Percentiles rank a stretch among this genome's conserved stretches.
phyloP scores from a whole-genome alignment of 2,329 filamentous ascomycete species.

The Talaromyces islandicus region DNA sequence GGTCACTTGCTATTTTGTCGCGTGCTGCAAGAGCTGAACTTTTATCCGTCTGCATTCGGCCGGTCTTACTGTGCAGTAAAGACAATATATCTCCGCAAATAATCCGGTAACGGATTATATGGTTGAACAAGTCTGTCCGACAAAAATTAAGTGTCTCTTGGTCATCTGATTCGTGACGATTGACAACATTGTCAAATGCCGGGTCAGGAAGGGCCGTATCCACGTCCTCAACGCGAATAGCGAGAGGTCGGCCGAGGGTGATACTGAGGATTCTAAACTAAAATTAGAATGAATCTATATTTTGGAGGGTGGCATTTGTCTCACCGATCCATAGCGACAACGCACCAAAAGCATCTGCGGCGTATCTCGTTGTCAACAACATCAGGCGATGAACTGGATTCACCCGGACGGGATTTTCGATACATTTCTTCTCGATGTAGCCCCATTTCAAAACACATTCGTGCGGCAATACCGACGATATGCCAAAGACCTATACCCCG shows the following conservation, averaged over 20 bases:
- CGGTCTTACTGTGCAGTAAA: conserved; percentile 27
- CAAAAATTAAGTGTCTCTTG: not conserved
- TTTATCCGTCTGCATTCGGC: conserved; percentile 12
- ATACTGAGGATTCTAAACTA: not conserved
- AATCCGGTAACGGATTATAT: conserved; percentile 36
- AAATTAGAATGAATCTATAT: not conserved
- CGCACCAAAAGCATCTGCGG: conserved; percentile 40
- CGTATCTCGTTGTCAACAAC: conserved; percentile 23
- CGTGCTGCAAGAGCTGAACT: not conserved
- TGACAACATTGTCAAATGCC: not conserved
- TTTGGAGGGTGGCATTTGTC: conserved; percentile 4
- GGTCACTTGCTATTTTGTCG: not conserved
- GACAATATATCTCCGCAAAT: conserved; percentile 37
- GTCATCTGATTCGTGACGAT: not conserved
- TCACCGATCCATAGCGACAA: conserved; percentile 35
- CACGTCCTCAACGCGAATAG: not conserved
- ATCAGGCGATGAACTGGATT: not conserved
- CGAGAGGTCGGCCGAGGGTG: not conserved
- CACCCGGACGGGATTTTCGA: conserved; percentile 5
- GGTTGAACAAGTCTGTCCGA: conserved; percentile 29
- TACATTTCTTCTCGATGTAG: conserved; percentile 37
- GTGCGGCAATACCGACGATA: conserved; percentile 37
- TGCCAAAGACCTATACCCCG: conserved; percentile 34
- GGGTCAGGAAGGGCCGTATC: not conserved
- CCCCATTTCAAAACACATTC: conserved; percentile 38